A percentile compares a stretch with the other conserved stretches of the same genome.
These are phyloP conservation scores for Liriodendron chinense DNA, from an alignment of 164 flowering plant species.

Conservation along the genomic window DNA sequence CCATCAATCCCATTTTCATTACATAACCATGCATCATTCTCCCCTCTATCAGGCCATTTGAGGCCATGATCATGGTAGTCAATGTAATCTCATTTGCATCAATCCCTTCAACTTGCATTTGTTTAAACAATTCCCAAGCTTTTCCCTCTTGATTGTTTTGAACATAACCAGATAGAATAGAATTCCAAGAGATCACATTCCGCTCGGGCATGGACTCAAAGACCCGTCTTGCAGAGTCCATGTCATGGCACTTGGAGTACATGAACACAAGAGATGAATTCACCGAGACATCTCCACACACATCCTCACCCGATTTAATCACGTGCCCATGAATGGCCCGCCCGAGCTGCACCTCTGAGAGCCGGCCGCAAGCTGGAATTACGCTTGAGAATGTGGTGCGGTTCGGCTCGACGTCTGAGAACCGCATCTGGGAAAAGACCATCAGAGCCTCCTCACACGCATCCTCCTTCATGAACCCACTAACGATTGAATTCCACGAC, in stretches of 20 bases:
- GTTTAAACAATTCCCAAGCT: slow-evolving; percentile 11
- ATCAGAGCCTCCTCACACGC: slow-evolving; percentile 32
- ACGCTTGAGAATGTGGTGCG: slow-evolving; percentile 48
- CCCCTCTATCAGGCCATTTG: slow-evolving; percentile 9
- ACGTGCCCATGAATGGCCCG: slow-evolving; percentile 27
- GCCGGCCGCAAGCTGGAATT: slow-evolving; percentile 60
- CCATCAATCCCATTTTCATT: slow-evolving; percentile 14
- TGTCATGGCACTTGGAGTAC: slow-evolving; percentile 10
- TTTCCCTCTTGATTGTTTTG: slow-evolving; percentile 3
- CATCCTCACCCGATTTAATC: slow-evolving; percentile 10
- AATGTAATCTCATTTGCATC: slow-evolving; percentile 9
- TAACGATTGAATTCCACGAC: slow-evolving; percentile 35
- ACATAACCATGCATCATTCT: slow-evolving; percentile 25
- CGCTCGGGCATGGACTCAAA: slow-evolving; percentile 23
- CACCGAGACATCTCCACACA: slow-evolving; percentile 10
- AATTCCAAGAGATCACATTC: slow-evolving; percentile 14
- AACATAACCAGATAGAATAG: slow-evolving; percentile 4
- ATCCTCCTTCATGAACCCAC: slow-evolving; percentile 22
- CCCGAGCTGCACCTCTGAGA: slow-evolving; percentile 33
- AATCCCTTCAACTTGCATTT: slow-evolving; percentile 5
- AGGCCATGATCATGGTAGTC: slow-evolving; percentile 13
- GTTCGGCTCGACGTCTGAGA: slow-evolving; percentile 38
- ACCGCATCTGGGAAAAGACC: slow-evolving; percentile 36
- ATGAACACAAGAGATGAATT: slow-evolving; percentile 14
- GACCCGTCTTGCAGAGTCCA: slow-evolving; percentile 4